Evolutionary conservation across 352 stramenopile genomes (phyloP).

Genomic region (Paralagenidium karlingii): DNA sequence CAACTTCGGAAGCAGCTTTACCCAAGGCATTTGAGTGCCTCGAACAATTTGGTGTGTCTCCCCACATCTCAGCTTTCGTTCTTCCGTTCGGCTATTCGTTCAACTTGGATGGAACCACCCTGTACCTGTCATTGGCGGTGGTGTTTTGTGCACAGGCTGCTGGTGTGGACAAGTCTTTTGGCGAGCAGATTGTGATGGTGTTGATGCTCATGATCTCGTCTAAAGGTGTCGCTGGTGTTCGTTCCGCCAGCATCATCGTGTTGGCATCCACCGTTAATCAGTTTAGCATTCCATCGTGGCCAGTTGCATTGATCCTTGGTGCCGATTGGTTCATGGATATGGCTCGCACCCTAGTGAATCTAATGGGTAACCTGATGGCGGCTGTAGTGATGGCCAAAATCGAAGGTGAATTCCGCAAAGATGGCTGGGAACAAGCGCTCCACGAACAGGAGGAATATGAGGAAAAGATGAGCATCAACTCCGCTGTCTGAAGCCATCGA

Average conservation of each 20-base stretch:
- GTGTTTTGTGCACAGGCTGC: conserved; percentile 45
- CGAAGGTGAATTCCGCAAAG: conserved; percentile 42
- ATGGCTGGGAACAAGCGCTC: conserved; percentile 30
- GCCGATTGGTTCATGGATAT: conserved; percentile 56
- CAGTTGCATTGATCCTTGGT: conserved; percentile 33
- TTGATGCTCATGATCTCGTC: conserved; percentile 46
- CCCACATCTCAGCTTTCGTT: conserved; percentile 36
- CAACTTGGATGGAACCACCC: conserved; percentile 38
- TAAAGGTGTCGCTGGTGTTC: conserved; percentile 35
- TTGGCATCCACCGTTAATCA: conserved; percentile 30
- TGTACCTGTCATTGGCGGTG: conserved; percentile 31
- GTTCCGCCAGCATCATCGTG: conserved; percentile 29
- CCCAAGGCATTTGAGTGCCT: conserved; percentile 45
- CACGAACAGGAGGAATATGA: too few species aligned
- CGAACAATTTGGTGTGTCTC: conserved; percentile 30
- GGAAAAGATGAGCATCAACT: too few species aligned
- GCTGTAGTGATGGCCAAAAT: conserved; percentile 49
- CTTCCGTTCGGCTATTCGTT: conserved; percentile 54
- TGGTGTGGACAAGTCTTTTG: conserved; percentile 24
- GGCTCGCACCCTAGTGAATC: conserved; percentile 35
- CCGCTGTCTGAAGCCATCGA: too few species aligned
- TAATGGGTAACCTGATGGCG: conserved; percentile 38
- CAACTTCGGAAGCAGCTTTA: conserved; percentile 32
- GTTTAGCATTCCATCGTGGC: conserved; percentile 43
- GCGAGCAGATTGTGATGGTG: conserved; percentile 48